phyloP scores from a whole-genome alignment of 805 yeast genomes.

The Wickerhamiella allomyrinae region DNA sequence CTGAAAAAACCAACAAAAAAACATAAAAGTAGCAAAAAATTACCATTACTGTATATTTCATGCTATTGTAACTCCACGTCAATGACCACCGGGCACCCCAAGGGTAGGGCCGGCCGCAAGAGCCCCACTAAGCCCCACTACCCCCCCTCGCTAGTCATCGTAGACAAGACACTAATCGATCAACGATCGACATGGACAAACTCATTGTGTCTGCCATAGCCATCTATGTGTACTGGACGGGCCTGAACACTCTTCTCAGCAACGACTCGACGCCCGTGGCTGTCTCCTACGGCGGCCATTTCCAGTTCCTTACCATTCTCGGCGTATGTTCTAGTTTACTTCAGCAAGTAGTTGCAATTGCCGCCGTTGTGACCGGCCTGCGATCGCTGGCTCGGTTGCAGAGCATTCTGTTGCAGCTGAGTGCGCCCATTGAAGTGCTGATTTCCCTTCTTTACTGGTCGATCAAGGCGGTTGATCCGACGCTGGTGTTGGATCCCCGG shows the following conservation, averaged over 20 bases:
- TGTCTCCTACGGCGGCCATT: conserved; percentile 25
- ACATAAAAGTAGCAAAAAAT: background rate
- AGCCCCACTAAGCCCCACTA: too few species aligned
- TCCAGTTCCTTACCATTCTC: conserved; percentile 23
- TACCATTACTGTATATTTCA: too few species aligned
- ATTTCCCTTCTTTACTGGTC: conserved; percentile 25
- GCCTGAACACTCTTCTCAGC: conserved; percentile 9
- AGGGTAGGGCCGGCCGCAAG: too few species aligned
- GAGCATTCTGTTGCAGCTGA: conserved; percentile 14
- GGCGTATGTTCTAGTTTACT: conserved; percentile 15
- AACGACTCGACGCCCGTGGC: conserved; percentile 10
- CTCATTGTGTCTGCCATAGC: background rate
- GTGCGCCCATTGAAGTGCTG: conserved; percentile 24
- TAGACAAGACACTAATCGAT: too few species aligned
- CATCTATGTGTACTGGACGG: conserved; percentile 9
- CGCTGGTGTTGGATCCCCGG: conserved; percentile 20
- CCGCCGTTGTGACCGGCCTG: conserved; percentile 21
- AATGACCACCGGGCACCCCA: too few species aligned
- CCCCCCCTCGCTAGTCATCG: too few species aligned
- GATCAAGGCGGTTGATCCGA: conserved; percentile 16
- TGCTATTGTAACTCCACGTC: too few species aligned
- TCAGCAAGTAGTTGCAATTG: conserved; percentile 18
- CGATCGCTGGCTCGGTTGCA: conserved; percentile 13
- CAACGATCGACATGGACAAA: background rate
- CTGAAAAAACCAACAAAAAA: background rate